Evolutionary conservation across 768 basidiomycete species (phyloP), one percentile per base, ranked within the genome.

Genomic region (Pholiota microspora): DNA sequence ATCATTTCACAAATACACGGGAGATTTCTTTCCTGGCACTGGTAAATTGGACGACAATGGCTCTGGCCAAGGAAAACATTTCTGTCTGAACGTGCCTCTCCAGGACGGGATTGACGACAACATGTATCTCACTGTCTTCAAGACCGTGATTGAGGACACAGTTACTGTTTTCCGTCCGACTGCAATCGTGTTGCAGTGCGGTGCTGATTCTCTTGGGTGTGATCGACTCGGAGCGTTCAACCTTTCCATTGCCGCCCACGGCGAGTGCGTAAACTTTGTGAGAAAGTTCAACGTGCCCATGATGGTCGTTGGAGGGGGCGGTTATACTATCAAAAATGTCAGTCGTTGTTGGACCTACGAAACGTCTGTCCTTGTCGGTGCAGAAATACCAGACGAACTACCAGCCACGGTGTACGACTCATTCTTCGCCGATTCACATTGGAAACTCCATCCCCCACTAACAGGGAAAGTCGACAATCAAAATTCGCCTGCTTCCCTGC

Each of bases 281-380:
- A 87, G 95, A 58, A 88, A 88, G 59, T 98, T 91, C 73, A 85
- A 87, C 63, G 83, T 98, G 2, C 96, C 96, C 1, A 74, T 98
- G 12, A 78, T 99, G 15, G 89, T 98, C 28, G 69, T 99, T 5
- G 96, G 96, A 36, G 96, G 96, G 2, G 96, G 96, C 3, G 96
- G 96, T 0, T 99, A 99, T 71, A 94, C 94, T 4, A 91, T 98
- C 69, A 91, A 94, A 66, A 96, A 96, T 66, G 97, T 99, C 60
- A 89, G 91, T 44, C 84, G 96, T n/a, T 99, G 96, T 67, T 99
- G 96, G 96, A 88, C 96, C 29, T 96, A 99, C 75, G 96, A 99
- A 70, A 99, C 97, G 0, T 86, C 92, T 10, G 89, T 98, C 0
- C 84, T 96, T 7, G 87, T 97, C 44, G 93, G 91, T 13, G 82